phyloP scores from a whole-genome alignment of 768 basidiomycete species.

The Rickenella mellea region DNA sequence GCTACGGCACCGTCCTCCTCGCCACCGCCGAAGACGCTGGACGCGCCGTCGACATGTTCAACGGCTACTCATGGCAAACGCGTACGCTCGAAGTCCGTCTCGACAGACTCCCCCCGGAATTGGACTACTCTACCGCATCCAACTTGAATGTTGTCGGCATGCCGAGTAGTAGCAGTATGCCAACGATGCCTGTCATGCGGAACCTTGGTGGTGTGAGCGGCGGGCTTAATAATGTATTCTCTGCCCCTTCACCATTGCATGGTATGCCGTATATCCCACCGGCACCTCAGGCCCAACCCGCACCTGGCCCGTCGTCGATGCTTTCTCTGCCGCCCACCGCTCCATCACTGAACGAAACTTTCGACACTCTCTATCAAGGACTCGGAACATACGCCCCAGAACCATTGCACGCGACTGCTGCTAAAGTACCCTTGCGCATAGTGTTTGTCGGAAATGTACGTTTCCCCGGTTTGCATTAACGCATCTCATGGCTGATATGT shows the following conservation, averaged over 20 bases:
- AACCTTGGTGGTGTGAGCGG: no score
- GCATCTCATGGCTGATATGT: slow-evolving; percentile 4
- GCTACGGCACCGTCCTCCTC: slow-evolving; percentile 90
- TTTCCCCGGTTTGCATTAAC: slow-evolving; percentile 15
- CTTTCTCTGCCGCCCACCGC: slow-evolving; percentile 1
- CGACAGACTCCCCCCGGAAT: slow-evolving; percentile 68
- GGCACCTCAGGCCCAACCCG: slow-evolving; percentile 4
- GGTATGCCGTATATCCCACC: no score
- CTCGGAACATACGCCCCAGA: slow-evolving; percentile 12
- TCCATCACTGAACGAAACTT: slow-evolving; percentile 8
- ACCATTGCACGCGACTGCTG: slow-evolving; percentile 19
- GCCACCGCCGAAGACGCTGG: slow-evolving; percentile 93
- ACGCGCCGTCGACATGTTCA: slow-evolving; percentile 91
- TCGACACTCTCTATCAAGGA: slow-evolving; percentile 10
- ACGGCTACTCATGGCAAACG: slow-evolving; percentile 96
- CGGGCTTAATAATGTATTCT: no score
- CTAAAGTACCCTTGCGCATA: slow-evolving; percentile 33
- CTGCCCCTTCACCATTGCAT: no score
- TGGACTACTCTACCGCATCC: no score
- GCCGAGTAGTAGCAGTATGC: no score
- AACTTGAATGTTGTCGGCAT: no score
- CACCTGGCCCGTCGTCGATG: slow-evolving; percentile 5
- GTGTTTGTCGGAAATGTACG: slow-evolving; percentile 87
- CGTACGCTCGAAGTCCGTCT: slow-evolving; percentile 85
- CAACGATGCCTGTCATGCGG: no score